Conservation (phyloP, 495 filamentous ascomycete species). For the Hypoxylon fragiforme region DNA sequence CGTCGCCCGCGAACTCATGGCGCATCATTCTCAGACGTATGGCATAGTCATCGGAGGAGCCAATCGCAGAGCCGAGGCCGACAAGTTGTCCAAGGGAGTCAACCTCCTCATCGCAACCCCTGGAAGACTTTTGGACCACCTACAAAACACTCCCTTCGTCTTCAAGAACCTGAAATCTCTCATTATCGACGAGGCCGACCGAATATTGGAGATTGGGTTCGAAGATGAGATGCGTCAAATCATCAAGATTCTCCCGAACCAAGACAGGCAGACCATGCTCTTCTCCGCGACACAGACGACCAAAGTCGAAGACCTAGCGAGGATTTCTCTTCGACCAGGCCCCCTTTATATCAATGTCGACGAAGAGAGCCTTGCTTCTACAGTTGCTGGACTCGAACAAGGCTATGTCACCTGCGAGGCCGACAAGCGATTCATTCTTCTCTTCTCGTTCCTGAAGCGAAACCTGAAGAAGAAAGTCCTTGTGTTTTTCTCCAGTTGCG, state of each 20-base stretch:
- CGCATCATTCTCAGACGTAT: constrained; percentile 78
- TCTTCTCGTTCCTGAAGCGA: constrained; percentile 95
- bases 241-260: constrained; percentile 88
- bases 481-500: constrained; percentile 93
- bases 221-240: constrained; percentile 98
- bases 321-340: constrained; percentile 88
- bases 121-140: constrained; percentile 87
- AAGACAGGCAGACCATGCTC: constrained; percentile 91
- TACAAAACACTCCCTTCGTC: constrained; percentile 91
- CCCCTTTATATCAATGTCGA: constrained; percentile 73
- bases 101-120: constrained; percentile 95
- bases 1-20: constrained; percentile 89
- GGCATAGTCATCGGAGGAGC: constrained; percentile 96
- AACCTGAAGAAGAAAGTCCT: constrained; percentile 94
- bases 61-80: constrained; percentile 86
- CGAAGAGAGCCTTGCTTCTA: constrained; percentile 69
- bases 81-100: constrained; percentile 91
- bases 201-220: constrained; percentile 95
- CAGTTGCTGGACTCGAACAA: constrained; percentile 91
- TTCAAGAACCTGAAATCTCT: constrained; percentile 91
- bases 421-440: constrained; percentile 88
- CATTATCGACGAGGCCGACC: constrained; percentile 90
- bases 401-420: constrained; percentile 92
- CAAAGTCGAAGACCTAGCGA: constrained; percentile 94
- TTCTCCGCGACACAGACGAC: constrained; percentile 98